phyloP scores from a whole-genome alignment of 257 asterid genomes.

The Avicennia marina region DNA sequence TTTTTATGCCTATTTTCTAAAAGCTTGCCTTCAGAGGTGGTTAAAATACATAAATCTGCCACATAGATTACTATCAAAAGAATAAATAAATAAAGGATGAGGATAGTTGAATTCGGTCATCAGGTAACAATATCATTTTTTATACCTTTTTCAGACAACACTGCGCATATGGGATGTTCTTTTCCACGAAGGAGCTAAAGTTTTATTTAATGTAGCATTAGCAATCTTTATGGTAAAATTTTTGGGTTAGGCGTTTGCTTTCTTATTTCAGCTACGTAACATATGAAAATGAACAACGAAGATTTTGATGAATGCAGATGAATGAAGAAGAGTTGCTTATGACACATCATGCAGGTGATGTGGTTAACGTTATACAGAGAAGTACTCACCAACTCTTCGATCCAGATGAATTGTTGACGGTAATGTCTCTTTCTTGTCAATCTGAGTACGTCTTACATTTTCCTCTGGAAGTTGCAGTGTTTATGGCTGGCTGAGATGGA shows the following conservation, averaged over 20 bases:
- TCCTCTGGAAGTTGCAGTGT: too few species aligned
- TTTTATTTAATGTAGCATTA: conserved; percentile 76
- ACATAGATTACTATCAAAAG: too few species aligned
- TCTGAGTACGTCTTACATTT: too few species aligned
- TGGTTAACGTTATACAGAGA: conserved; percentile 80
- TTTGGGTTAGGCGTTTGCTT: neutral
- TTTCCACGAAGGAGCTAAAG: conserved; percentile 93
- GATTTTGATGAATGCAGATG: conserved; percentile 55
- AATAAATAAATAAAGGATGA: neutral
- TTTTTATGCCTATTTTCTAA: conserved; percentile 90
- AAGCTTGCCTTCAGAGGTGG: conserved; percentile 99
- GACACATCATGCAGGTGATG: conserved; percentile 87
- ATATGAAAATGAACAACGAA: neutral
- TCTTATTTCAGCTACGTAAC: neutral
- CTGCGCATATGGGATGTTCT: conserved; percentile 96
- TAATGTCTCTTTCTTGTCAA: conserved; percentile 18
- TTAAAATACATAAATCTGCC: conserved; percentile 15
- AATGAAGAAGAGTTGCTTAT: conserved; percentile 81
- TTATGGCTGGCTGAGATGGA: too few species aligned
- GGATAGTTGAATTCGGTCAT: neutral
- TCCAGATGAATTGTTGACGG: conserved; percentile 88
- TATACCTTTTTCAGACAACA: conserved; percentile 62
- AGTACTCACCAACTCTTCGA: conserved; percentile 82
- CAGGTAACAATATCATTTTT: conserved; percentile 15
- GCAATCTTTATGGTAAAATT: conserved; percentile 81